Evolutionary conservation across 306 rosid genomes (phyloP), one percentile per base, ranked within the genome.

Genomic region (Fragaria ananassa): DNA sequence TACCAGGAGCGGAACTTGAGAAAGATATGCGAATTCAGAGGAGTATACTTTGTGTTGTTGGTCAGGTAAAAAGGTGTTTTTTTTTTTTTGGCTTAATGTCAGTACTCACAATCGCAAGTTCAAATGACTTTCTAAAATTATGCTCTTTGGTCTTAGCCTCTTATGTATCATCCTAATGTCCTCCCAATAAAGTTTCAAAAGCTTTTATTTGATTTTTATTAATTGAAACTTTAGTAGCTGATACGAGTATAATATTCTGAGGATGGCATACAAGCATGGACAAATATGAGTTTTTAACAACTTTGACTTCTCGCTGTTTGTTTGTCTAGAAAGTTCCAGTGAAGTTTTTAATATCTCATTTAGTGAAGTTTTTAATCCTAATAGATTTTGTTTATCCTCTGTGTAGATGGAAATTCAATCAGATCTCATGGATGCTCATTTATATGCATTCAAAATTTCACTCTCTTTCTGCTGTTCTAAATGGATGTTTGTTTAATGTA

Each of bases 371-470:
- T 31, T 56, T 39, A 51, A 35, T 35, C 45, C 23, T 34, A 34
- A 34, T 35, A 15, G 3, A 17, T 35, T 65, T 15, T 37, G 27
- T 8, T 65, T 67, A 41, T 81, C 66, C 58, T 80, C 78, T 78
- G 44, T 77, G 82, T 75, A 96, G 99, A 88, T 96, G 93, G 99
- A 96, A 88, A 85, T 96, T 81, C 82, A 91, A 79, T 86, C 91
- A 78, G 99, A 92, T 89, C 98, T 96, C 81, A 92, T 96, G 98
- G 99, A 96, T 76, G 93, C 99, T 31, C 96, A 96, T 83, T 78
- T 96, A 81, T 96, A 96, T 81, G 97, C 98, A 10, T 92, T 96
- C 83, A 92, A 89, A 86, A 92, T 96, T 78, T 50, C 41, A 53
- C 78, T 56, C 29, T 54, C 58, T 44, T 81, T 74, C 44, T 41